A percentile compares a stretch with the other conserved stretches of the same genome.
phyloP scores from a whole-genome alignment of 179 eudicot genomes.

The Silene coronaria region DNA sequence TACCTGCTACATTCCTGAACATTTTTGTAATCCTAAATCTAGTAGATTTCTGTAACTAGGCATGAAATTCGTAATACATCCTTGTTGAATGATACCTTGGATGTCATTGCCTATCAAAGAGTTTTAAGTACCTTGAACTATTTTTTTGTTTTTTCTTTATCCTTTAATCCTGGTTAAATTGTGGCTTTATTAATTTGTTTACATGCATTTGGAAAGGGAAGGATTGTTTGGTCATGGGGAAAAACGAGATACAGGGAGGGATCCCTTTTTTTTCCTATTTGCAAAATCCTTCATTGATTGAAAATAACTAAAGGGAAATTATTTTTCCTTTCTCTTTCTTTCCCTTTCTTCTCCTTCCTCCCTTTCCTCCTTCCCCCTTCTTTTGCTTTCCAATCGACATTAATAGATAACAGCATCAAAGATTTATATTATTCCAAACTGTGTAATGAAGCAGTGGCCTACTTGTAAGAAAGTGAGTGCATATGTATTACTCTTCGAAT shows the following conservation, averaged over 20 bases:
- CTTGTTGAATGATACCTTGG: not conserved
- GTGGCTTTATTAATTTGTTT: not conserved
- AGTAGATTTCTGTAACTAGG: not conserved
- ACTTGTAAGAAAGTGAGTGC: not conserved
- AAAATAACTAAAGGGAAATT: not conserved
- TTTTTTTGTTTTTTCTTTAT: not conserved
- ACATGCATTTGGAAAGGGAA: not conserved
- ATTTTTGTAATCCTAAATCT: not conserved
- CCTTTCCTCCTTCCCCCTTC: not conserved
- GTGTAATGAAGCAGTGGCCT: not conserved
- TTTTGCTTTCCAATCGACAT: not conserved
- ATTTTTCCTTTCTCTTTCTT: not conserved
- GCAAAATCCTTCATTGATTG: conserved; percentile 4
- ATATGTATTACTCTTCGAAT: conserved; percentile 4
- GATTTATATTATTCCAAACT: not conserved
- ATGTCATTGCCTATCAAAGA: conserved; percentile 1
- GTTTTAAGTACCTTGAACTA: not conserved
- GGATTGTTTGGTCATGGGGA: not conserved
- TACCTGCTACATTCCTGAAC: not conserved
- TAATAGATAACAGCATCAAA: not conserved
- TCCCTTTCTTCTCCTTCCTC: not conserved
- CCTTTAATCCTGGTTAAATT: not conserved
- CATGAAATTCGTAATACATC: not conserved
- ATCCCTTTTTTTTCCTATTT: not conserved
- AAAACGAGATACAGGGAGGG: not conserved